These are phyloP conservation scores for Camillea tinctor DNA, from an alignment of 2,329 filamentous ascomycete genomes.

Conservation along the genomic window DNA sequence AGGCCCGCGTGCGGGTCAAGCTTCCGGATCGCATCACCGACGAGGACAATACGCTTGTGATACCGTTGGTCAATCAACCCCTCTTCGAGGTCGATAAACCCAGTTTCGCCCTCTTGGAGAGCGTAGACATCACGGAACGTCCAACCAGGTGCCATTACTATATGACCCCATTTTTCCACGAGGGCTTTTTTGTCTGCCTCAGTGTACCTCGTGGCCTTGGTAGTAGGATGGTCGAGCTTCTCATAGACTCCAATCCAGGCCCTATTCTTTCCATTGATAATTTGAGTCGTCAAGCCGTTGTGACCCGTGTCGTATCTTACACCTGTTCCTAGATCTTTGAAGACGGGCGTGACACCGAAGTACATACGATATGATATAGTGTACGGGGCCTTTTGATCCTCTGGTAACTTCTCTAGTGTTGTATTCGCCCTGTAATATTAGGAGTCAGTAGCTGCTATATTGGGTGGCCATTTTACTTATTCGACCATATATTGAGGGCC, in stretches of 20 bases:
- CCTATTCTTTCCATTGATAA: conserved; percentile 10
- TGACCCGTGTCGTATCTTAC: conserved; percentile 12
- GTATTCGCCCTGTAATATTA: too few species aligned
- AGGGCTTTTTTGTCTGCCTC: conserved; percentile 28
- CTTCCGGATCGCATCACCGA: conserved; percentile 36
- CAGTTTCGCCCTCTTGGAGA: conserved; percentile 7
- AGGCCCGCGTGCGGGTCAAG: conserved; percentile 33
- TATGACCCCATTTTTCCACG: conserved; percentile 22
- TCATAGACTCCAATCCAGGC: conserved; percentile 29
- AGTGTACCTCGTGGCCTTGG: conserved; percentile 24
- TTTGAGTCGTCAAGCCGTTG: conserved; percentile 20
- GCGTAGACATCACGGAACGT: conserved; percentile 28
- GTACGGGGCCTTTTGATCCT: conserved; percentile 16
- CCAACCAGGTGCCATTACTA: conserved; percentile 23
- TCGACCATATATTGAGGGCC: too few species aligned
- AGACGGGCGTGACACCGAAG: conserved; percentile 9
- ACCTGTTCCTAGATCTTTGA: conserved; percentile 3
- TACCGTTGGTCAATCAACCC: conserved; percentile 33
- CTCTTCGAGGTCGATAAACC: conserved; percentile 33
- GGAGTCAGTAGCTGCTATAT: too few species aligned
- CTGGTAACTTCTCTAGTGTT: conserved; percentile 6
- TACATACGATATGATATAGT: conserved; percentile 20
- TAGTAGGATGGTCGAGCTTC: conserved; percentile 25
- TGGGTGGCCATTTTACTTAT: too few species aligned
- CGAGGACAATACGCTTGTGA: conserved; percentile 30